A percentile compares a stretch with the other conserved stretches of the same genome.
These are phyloP conservation scores for Spinellus fusiger DNA, from an alignment of 192 early-diverging fungal species.

Conservation along the genomic window DNA sequence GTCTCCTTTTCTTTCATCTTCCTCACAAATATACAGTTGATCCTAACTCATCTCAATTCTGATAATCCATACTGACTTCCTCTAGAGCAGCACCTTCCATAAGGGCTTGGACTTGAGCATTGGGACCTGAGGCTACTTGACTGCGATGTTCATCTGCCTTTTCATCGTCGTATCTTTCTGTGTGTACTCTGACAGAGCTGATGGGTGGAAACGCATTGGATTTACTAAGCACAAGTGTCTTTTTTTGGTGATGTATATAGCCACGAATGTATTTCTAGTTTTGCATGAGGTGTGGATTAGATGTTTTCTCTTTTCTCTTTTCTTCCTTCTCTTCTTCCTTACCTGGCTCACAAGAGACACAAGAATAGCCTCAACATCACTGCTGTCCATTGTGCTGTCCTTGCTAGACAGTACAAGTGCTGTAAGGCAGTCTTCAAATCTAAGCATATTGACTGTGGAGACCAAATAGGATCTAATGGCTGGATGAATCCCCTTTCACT, in stretches of 20 bases:
- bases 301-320: not conserved
- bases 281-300: not conserved
- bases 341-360: slow-evolving; percentile 46
- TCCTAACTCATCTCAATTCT: too few species aligned
- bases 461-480: too few species aligned
- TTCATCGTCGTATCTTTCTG: slow-evolving; percentile 20
- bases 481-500: too few species aligned
- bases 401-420: slow-evolving; percentile 22
- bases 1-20: too few species aligned
- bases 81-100: too few species aligned
- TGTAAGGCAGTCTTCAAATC: slow-evolving; percentile 18
- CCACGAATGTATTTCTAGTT: slow-evolving; percentile 42
- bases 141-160: slow-evolving; percentile 2
- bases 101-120: not conserved
- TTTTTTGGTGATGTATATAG: slow-evolving; percentile 39
- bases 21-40: too few species aligned
- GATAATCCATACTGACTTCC: too few species aligned
- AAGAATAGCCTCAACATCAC: slow-evolving; percentile 34
- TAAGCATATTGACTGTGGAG: not conserved
- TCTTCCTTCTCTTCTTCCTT: not conserved
- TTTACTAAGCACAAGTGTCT: slow-evolving; percentile 37
- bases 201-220: slow-evolving; percentile 36
- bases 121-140: not conserved
- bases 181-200: slow-evolving; percentile 12
- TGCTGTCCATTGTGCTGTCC: slow-evolving; percentile 22